Percentiles rank a stretch among this genome's conserved stretches.
Evolutionary conservation across 2,329 filamentous ascomycete species (phyloP).

Genomic region (Colletotrichum chlorophyti): DNA sequence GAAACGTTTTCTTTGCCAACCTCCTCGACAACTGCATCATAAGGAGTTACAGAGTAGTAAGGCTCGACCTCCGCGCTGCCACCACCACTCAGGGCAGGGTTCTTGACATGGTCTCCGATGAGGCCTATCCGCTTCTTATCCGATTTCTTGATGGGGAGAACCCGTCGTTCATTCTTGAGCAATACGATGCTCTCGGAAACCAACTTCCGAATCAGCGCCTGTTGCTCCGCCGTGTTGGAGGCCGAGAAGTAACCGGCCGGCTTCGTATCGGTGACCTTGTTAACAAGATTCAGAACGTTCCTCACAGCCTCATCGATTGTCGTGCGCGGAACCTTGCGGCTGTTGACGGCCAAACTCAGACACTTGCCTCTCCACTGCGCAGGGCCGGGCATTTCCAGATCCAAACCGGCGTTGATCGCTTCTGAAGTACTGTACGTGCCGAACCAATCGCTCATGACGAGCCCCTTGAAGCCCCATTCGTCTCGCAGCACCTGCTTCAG

Average conservation of each 20-base stretch:
- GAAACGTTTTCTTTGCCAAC: constrained; percentile 37
- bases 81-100: constrained; percentile 53
- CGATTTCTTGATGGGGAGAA: constrained; percentile 66
- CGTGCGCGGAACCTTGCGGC: constrained; percentile 12
- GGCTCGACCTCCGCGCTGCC: constrained; percentile 66
- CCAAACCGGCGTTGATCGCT: constrained; percentile 56
- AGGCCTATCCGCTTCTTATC: constrained; percentile 52
- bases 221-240: constrained; percentile 56
- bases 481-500: constrained; percentile 57
- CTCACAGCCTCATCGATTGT: constrained; percentile 61
- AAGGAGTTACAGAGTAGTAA: constrained; percentile 75
- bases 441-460: constrained; percentile 66
- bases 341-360: constrained; percentile 17
- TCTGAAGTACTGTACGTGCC: constrained; percentile 62
- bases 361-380: constrained; percentile 41
- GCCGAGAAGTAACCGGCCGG: constrained; percentile 55
- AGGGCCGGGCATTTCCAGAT: constrained; percentile 67
- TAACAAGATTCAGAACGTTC: constrained; percentile 63
- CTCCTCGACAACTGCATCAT: constrained; percentile 67
- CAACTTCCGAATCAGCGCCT: constrained; percentile 67
- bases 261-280: constrained; percentile 41
- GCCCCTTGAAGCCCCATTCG: constrained; percentile 64
- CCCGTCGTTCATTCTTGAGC: constrained; percentile 72
- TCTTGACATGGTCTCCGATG: constrained; percentile 34
- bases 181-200: constrained; percentile 75